These are phyloP conservation scores for Zanthoxylum bungeanum DNA, from an alignment of 345 rosid species.

Conservation along the genomic window DNA sequence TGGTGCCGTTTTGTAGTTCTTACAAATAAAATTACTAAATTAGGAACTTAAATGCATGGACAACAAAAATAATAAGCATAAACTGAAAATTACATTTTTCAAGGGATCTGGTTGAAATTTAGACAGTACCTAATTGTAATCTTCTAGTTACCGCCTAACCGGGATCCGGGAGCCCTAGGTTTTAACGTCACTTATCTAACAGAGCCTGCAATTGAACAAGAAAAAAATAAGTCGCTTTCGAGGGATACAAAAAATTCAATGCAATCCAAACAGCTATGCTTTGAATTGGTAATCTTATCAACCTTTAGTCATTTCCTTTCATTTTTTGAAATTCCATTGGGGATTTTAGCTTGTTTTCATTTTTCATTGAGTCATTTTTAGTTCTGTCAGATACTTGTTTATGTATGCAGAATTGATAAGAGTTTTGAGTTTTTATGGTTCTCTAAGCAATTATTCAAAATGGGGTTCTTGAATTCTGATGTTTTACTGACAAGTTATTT, in stretches of 20 bases:
- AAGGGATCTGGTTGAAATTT: too few species aligned
- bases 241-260: not conserved
- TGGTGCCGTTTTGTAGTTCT: not conserved
- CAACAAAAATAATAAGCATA: not conserved
- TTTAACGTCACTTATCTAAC: slow-evolving; percentile 5
- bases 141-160: not conserved
- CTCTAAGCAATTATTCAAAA: not conserved
- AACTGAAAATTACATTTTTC: not conserved
- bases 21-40: too few species aligned
- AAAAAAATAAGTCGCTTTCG: not conserved
- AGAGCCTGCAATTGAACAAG: not conserved
- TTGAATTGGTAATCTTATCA: slow-evolving; percentile 2
- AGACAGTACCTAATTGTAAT: not conserved
- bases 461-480: not conserved
- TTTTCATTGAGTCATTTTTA: not conserved
- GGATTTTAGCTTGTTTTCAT: not conserved
- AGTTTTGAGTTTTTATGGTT: not conserved
- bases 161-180: slow-evolving; percentile 18
- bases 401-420: not conserved
- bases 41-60: not conserved
- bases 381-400: not conserved
- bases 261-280: not conserved
- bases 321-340: not conserved
- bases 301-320: not conserved
- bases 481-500: slow-evolving; percentile 2